These are phyloP conservation scores for Coccomyxa sp. DNA, from an alignment of 139 green algal species.

Conservation along the genomic window DNA sequence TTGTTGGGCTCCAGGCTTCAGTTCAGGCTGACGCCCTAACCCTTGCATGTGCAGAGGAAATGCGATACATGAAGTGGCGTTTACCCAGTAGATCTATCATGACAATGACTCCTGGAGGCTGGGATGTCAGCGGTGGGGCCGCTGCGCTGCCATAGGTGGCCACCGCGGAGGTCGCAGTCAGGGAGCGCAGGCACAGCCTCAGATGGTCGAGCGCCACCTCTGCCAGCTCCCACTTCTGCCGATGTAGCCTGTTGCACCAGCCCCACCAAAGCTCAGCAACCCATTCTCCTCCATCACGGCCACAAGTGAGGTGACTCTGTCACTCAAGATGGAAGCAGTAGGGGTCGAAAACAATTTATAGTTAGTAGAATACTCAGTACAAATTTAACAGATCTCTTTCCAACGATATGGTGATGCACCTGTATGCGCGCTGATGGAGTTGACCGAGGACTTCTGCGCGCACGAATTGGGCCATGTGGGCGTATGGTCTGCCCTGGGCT, in stretches of 20 bases:
- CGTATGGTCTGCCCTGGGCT: slow-evolving; percentile 35
- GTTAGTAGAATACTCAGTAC: no score
- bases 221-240: slow-evolving; percentile 71
- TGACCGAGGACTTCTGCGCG: slow-evolving; percentile 24
- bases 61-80: no score
- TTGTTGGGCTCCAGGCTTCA: no score
- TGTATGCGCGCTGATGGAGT: slow-evolving; percentile 24
- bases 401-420: background rate
- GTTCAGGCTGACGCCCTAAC: no score
- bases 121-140: background rate
- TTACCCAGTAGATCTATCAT: slow-evolving; percentile 60
- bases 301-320: no score
- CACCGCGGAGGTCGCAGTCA: no score
- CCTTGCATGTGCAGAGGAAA: no score
- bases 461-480: slow-evolving; percentile 60
- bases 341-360: no score
- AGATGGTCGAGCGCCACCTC: slow-evolving; percentile 54
- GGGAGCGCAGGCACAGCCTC: slow-evolving; percentile 20
- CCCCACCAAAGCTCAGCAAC: no score
- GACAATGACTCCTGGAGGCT: slow-evolving; percentile 37
- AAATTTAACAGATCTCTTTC: no score
- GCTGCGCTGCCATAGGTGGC: background rate
- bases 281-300: no score
- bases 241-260: slow-evolving; percentile 25
- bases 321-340: no score